Evolutionary conservation across 1,284 basidiomycete species (phyloP).

Genomic region (Austroboletus novae-zelandiae): DNA sequence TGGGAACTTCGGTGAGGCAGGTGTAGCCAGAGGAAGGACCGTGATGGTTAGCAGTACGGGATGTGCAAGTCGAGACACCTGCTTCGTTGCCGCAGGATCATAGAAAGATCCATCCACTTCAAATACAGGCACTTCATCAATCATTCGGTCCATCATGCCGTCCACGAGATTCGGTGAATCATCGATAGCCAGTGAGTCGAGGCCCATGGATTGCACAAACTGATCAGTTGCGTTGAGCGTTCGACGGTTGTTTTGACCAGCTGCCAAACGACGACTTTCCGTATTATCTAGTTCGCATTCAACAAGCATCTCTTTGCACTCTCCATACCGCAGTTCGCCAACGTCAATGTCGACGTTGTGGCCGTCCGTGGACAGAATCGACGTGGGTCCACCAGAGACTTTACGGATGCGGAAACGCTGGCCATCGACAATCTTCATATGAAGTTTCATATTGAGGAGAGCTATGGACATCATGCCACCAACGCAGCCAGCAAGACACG

Average conservation of each 20-base stretch:
- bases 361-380: constrained; percentile 83
- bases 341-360: constrained; percentile 94
- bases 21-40: constrained; percentile 59
- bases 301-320: constrained; percentile 91
- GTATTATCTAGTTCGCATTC: constrained; percentile 88
- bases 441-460: constrained; percentile 85
- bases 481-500: constrained; percentile 86
- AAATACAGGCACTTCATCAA: constrained; percentile 90
- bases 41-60: constrained; percentile 89
- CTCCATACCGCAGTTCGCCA: constrained; percentile 89
- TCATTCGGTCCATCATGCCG: constrained; percentile 87
- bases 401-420: constrained; percentile 87
- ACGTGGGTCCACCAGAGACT: constrained; percentile 80
- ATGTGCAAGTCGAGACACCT: constrained; percentile 80
- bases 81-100: constrained; percentile 80
- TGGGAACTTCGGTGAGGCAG: constrained; percentile 42
- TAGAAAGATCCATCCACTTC: constrained; percentile 92
- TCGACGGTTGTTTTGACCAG: constrained; percentile 28
- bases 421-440: constrained; percentile 84
- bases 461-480: constrained; percentile 95
- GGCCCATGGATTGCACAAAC: constrained; percentile 77
- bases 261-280: constrained; percentile 44
- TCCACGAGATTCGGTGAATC: constrained; percentile 71
- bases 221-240: constrained; percentile 72
- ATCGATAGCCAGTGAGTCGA: constrained; percentile 70